These are phyloP conservation scores for Fibroporia radiculosa DNA, from an alignment of 768 basidiomycete genomes.

Conservation along the genomic window DNA sequence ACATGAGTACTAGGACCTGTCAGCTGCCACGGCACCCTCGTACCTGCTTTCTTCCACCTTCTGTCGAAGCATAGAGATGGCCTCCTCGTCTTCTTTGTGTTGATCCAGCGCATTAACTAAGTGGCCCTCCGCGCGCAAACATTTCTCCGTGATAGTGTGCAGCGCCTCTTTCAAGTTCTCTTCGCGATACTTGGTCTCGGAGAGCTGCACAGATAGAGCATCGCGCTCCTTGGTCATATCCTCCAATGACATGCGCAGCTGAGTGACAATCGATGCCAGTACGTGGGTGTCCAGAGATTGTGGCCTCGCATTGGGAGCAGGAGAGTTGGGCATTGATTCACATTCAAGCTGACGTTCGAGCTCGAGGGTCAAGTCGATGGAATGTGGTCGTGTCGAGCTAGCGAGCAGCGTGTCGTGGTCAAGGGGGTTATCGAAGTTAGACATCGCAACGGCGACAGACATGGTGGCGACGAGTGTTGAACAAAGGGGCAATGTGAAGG, in stretches of 20 bases:
- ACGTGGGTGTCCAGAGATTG: constrained; percentile 66
- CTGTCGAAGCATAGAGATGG: constrained; percentile 64
- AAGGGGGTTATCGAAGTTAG: constrained; percentile 17
- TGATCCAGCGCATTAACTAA: constrained; percentile 36
- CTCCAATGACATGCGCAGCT: constrained; percentile 57
- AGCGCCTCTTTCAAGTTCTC: constrained; percentile 57
- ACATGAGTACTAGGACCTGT: background rate
- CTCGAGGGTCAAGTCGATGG: constrained; percentile 74
- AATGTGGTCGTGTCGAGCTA: constrained; percentile 29
- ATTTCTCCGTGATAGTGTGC: constrained; percentile 58
- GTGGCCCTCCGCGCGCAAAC: constrained; percentile 47
- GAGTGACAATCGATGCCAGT: constrained; percentile 67
- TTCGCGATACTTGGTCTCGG: constrained; percentile 44
- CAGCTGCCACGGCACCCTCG: constrained; percentile 12
- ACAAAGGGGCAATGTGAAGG: background rate
- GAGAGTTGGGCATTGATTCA: constrained; percentile 49
- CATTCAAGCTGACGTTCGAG: constrained; percentile 69
- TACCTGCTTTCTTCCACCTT: constrained; percentile 87
- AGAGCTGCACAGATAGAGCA: constrained; percentile 47
- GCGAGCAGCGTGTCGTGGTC: constrained; percentile 10
- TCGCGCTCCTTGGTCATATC: constrained; percentile 68
- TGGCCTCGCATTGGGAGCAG: constrained; percentile 27
- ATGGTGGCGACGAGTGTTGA: constrained; percentile 3
- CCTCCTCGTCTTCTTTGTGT: constrained; percentile 64
- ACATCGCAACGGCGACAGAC: constrained; percentile 19